Conservation (phyloP, 2,329 filamentous ascomycete genomes). For the Aspergillus felis region DNA sequence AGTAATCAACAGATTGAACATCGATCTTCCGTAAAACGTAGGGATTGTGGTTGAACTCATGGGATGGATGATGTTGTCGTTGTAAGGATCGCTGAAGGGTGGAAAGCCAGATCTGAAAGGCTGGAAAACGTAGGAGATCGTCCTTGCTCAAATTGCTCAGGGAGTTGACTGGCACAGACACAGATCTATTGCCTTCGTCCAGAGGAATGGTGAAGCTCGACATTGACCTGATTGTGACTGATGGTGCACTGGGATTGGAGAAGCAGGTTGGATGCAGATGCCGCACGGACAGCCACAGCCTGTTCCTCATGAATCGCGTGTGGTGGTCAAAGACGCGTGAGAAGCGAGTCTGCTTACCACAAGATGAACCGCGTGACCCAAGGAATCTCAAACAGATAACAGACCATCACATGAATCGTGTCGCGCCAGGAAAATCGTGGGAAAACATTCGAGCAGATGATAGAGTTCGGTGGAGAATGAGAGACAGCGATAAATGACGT, state of each 20-base stretch:
- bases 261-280: not conserved
- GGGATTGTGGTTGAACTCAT: slow-evolving; percentile 50
- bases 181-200: slow-evolving; percentile 19
- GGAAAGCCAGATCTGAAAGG: slow-evolving; percentile 53
- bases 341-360: not conserved
- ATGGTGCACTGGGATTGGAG: not conserved
- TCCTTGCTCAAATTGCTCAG: slow-evolving; percentile 42
- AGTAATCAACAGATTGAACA: slow-evolving; percentile 54
- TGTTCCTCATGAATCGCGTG: slow-evolving; percentile 5
- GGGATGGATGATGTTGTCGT: slow-evolving; percentile 42
- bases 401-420: not conserved
- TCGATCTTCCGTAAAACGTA: slow-evolving; percentile 51
- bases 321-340: not conserved
- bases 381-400: not conserved
- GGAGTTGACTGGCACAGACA: slow-evolving; percentile 40
- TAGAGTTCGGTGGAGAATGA: not conserved
- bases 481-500: not conserved
- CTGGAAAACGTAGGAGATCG: slow-evolving; percentile 48
- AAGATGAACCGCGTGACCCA: not conserved
- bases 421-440: not conserved
- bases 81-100: slow-evolving; percentile 48
- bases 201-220: slow-evolving; percentile 40
- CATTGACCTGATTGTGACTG: slow-evolving; percentile 26
- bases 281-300: slow-evolving; percentile 12
- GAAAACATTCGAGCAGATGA: not conserved